Base-by-base conservation (phyloP, 192 early-diverging fungal genomes). In the Coemansia sp. region DNA sequence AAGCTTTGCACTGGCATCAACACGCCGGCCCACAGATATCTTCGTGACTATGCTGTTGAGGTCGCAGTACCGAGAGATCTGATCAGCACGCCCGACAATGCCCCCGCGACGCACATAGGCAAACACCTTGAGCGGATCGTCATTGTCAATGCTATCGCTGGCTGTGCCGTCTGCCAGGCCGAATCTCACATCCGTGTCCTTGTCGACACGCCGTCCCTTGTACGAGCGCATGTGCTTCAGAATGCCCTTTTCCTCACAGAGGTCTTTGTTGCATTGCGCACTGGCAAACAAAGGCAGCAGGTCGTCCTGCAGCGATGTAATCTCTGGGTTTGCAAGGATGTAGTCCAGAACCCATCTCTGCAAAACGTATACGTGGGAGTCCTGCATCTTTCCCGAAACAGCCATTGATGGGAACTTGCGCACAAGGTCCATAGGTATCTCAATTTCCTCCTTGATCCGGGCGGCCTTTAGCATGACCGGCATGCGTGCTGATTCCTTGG, bases 331-430 rank as follows among this genome's bases (percentile, higher is more conserved):
- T 71, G 84, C 77, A 13, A 74, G 78, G 12, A 97, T 71, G 61
- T 93, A 74, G 75, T 98, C 95, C 58, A 97, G 74, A 2, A 99
- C 90, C 98, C 98, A 99, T 40, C 86, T 84, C 66, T 94, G 92
- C 77, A 97, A 92, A 12, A 98, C 87, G 67, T 98, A 99, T 21
- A 97, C 61, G 68, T 98, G 98, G 8, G 92, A 91, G 77, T 97
- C 94, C 64, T 92, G 89, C 67, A 98, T 85, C 49, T 92, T 86
- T 52, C 92, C 90, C 58, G 90, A 87, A 40, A 99, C 69, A 41
- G 88, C 84, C 61, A 97, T 79, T 2, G 86, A 85, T 8, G 95
- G 93, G 68, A 95, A 98, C 77, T 89, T 89, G 71, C 73, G 77
- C 70, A 92, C 71, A 59, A 92, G 64, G 13, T 72, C 65, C 47